Percentiles rank a stretch among this genome's conserved stretches.
Evolutionary conservation across 352 stramenopile species (phyloP).

Genomic region (Phytophthora colocasiae): DNA sequence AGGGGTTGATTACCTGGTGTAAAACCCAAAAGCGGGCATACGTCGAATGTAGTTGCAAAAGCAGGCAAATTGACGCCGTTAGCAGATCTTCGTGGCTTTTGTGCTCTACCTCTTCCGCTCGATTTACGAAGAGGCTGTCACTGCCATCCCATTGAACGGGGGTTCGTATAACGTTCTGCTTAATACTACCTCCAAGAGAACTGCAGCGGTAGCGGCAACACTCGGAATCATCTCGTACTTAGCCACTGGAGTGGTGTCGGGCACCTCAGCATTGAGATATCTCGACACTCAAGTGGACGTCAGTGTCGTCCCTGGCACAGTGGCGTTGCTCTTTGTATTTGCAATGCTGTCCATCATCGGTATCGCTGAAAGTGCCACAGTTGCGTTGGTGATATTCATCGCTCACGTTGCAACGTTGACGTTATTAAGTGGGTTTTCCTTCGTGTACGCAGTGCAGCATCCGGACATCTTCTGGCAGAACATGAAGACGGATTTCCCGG

Average conservation of each 20-base stretch:
- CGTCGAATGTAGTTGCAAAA: slow-evolving; percentile 50
- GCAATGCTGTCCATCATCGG: slow-evolving; percentile 83
- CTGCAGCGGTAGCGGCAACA: slow-evolving; percentile 87
- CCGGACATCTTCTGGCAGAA: slow-evolving; percentile 68
- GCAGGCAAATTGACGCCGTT: slow-evolving; percentile 89
- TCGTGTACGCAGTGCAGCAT: slow-evolving; percentile 72
- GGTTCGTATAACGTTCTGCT: slow-evolving; percentile 93
- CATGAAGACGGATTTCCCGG: slow-evolving; percentile 69
- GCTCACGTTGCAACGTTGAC: slow-evolving; percentile 84
- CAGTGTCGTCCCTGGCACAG: slow-evolving; percentile 49
- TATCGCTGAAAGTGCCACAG: slow-evolving; percentile 86
- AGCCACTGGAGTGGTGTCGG: slow-evolving; percentile 83
- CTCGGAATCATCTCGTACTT: slow-evolving; percentile 94
- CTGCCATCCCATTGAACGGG: slow-evolving; percentile 90
- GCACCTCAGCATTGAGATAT: slow-evolving; percentile 67
- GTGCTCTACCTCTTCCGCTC: slow-evolving; percentile 79
- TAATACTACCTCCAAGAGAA: slow-evolving; percentile 92
- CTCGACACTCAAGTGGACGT: slow-evolving; percentile 62
- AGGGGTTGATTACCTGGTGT: no score
- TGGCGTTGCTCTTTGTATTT: slow-evolving; percentile 82
- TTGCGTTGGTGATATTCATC: slow-evolving; percentile 89
- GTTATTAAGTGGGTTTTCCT: slow-evolving; percentile 63
- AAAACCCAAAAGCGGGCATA: no score
- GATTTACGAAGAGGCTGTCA: slow-evolving; percentile 93
- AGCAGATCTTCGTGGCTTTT: slow-evolving; percentile 74